A percentile compares a stretch with the other conserved stretches of the same genome.
Evolutionary conservation across 345 rosid genomes (phyloP).

Genomic region (Noccaea caerulescens): DNA sequence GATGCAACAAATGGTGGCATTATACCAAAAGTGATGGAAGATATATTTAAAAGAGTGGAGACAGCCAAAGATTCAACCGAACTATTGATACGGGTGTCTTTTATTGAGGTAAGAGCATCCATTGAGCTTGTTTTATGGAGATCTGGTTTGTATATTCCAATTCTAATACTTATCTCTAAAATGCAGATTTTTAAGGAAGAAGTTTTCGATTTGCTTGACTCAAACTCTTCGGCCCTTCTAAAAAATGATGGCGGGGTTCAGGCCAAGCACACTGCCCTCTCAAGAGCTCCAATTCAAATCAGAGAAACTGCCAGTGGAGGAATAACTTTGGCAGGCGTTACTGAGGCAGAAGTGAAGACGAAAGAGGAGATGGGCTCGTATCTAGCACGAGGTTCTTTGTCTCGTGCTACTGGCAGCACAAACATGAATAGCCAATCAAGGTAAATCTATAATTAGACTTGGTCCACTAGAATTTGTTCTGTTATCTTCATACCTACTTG

Average conservation of each 20-base stretch:
- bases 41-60: conserved; percentile 63
- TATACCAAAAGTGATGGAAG: conserved; percentile 88
- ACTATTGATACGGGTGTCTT: conserved; percentile 82
- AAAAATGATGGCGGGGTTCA: conserved; percentile 55
- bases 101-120: conserved; percentile 72
- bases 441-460: conserved; percentile 38
- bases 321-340: conserved; percentile 92
- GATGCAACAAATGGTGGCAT: conserved; percentile 64
- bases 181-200: conserved; percentile 94
- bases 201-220: conserved; percentile 87
- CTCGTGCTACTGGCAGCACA: conserved; percentile 96
- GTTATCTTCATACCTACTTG: conserved; percentile 4
- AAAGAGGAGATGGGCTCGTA: conserved; percentile 89
- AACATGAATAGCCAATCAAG: conserved; percentile 99
- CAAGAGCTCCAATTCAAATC: conserved; percentile 82
- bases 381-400: conserved; percentile 74
- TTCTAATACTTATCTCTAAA: background rate
- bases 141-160: background rate
- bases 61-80: conserved; percentile 55
- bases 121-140: background rate
- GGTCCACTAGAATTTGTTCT: background rate
- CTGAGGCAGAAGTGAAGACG: conserved; percentile 82
- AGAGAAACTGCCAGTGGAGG: conserved; percentile 93
- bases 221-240: conserved; percentile 47
- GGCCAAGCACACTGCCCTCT: conserved; percentile 53